Conservation (phyloP, 208 protist species). For the Kentomonas sorsogonicus region DNA sequence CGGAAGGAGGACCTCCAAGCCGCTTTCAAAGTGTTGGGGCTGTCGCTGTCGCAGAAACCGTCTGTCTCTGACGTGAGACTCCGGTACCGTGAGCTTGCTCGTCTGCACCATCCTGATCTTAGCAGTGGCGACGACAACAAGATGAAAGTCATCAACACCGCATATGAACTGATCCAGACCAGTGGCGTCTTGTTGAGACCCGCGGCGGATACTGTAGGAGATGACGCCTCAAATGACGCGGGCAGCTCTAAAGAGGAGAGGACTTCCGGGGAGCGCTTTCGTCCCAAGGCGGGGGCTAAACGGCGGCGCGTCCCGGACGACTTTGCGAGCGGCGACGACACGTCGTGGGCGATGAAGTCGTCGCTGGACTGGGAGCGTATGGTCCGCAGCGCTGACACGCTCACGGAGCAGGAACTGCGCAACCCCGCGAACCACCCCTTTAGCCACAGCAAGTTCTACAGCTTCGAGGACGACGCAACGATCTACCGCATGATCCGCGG, state of each 20-base stretch:
- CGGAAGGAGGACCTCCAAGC: constrained; percentile 38
- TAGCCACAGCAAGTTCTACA: constrained; percentile 84
- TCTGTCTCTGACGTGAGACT: constrained; percentile 48
- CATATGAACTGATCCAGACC: constrained; percentile 81
- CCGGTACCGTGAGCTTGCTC: constrained; percentile 81
- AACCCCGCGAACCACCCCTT: constrained; percentile 87
- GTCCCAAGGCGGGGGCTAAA: constrained; percentile 33
- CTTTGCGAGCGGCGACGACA: constrained; percentile 77
- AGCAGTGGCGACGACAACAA: constrained; percentile 77
- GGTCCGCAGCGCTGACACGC: constrained; percentile 37
- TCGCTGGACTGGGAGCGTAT: constrained; percentile 70
- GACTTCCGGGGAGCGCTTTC: constrained; percentile 21
- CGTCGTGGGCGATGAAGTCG: constrained; percentile 73
- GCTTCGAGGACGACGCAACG: constrained; percentile 70
- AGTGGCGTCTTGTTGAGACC: constrained; percentile 41
- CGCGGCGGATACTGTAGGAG: neutral
- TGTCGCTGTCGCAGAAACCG: constrained; percentile 25
- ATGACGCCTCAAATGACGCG: neutral
- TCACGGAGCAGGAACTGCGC: constrained; percentile 56
- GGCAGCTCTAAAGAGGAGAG: neutral
- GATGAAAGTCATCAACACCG: constrained; percentile 88
- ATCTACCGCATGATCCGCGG: constrained; percentile 86
- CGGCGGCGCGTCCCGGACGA: constrained; percentile 70
- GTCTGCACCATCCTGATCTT: constrained; percentile 84
- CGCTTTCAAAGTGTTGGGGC: constrained; percentile 71